Percentiles rank a stretch among this genome's conserved stretches.
Conservation (phyloP, 2,329 filamentous ascomycete species). For the Metarhizium anisopliae region DNA sequence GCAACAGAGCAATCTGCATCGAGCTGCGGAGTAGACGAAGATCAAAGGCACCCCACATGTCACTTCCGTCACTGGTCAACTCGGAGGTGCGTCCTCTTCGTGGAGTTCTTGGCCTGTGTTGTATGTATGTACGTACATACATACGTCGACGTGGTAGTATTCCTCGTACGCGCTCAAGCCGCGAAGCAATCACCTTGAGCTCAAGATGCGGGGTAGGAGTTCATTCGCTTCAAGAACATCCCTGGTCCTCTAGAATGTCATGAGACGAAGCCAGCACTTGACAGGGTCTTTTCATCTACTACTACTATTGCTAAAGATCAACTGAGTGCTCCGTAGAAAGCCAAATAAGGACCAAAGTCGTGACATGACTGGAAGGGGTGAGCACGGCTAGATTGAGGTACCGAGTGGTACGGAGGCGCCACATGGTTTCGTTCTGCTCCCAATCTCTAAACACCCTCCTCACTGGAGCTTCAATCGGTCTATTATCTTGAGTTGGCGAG, state of each 20-base stretch:
- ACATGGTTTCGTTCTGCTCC: too few relatives aligned
- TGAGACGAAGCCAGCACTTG: neutral
- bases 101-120: neutral
- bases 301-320: too few relatives aligned
- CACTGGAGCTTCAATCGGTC: too few relatives aligned
- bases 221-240: neutral
- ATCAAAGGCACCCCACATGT: neutral
- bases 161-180: slow-evolving; percentile 7
- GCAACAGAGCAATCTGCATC: neutral
- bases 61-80: neutral
- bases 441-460: too few relatives aligned
- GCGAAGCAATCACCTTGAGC: neutral
- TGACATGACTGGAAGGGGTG: too few relatives aligned
- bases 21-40: neutral
- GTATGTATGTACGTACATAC: neutral
- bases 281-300: too few relatives aligned
- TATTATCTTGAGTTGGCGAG: too few relatives aligned
- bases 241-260: neutral
- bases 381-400: too few relatives aligned
- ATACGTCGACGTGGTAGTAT: slow-evolving; percentile 1
- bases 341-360: too few relatives aligned
- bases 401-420: too few relatives aligned
- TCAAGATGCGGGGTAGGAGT: slow-evolving; percentile 6
- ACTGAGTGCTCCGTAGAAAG: neutral
- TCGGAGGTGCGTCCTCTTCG: neutral